Evolutionary conservation across 129 eudicot genomes (phyloP).

Genomic region (Flaveria sonorensis): DNA sequence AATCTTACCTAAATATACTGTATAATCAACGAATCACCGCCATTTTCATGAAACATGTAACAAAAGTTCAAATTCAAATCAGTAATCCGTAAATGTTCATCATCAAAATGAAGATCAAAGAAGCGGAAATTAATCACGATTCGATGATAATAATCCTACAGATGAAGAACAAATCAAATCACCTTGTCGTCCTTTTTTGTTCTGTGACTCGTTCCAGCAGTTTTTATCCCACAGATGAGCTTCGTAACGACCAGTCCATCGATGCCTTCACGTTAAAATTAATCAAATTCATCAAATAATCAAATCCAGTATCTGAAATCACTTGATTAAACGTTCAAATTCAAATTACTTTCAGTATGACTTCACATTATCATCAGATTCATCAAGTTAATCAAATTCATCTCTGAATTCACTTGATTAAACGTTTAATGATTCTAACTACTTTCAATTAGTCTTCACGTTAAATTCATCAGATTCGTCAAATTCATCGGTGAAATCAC

Average conservation of each 20-base stretch:
- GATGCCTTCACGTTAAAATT: conserved; percentile 19
- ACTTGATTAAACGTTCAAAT: too few relatives aligned
- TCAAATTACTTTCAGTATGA: too few relatives aligned
- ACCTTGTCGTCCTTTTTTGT: conserved; percentile 97
- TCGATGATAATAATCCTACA: background rate
- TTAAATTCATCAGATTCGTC: background rate
- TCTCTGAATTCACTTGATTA: background rate
- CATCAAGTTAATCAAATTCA: too few relatives aligned
- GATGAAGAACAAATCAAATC: background rate
- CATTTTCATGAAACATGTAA: conserved; percentile 22
- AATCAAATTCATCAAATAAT: too few relatives aligned
- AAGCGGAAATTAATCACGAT: background rate
- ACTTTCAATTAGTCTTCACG: background rate
- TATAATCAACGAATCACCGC: conserved; percentile 30
- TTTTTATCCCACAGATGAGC: conserved; percentile 97
- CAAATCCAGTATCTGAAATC: too few relatives aligned
- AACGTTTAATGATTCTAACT: background rate
- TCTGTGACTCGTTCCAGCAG: conserved; percentile 82
- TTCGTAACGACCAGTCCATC: conserved; percentile 94
- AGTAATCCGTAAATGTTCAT: background rate
- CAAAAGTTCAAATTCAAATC: conserved; percentile 15
- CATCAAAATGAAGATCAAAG: background rate
- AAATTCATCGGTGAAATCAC: too few relatives aligned
- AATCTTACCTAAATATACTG: conserved; percentile 87
- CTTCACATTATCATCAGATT: too few relatives aligned